Base-by-base conservation (phyloP, 345 rosid genomes). In the Ceriops decandra region DNA sequence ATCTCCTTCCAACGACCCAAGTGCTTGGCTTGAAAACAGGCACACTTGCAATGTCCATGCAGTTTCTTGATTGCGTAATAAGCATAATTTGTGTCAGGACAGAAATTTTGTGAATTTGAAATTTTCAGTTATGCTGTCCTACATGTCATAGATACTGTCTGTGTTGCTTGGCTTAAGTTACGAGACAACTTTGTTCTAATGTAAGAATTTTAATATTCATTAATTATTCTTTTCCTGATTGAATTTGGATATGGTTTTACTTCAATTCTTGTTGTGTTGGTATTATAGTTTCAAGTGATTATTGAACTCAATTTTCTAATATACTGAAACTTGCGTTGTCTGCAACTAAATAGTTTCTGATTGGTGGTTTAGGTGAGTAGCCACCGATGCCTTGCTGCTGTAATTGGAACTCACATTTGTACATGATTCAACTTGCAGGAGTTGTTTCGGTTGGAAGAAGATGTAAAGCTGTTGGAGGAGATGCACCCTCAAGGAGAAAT, bases 401-500 rank as follows among this genome's bases (percentile, higher is more conserved):
- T 57, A 7, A 38, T 60, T 63, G 73, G 54, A 64, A 70, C 66
- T 77, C 71, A 62, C 56, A 54, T 59, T 42, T 31, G 7, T 69
- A 68, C 47, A 13, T 52, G n/a, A 24, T 75, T 76, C 62, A 73
- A 28, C 67, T 63, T 81, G 60, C 85, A 92, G 97, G 99, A 95
- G 72, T 70, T 95, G 81, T 90, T 87, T 72, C 98, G 86, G 68
- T 68, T 92, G 80, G 99, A 95, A 76, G 99, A 95, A 84, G 99
- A 95, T 73, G 98, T 92, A 62, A 92, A 92, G 64, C 91, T 95
- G 79, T 79, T 95, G 63, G 98, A 95, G 79, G 99, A 95, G 83
- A 78, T 88, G 90, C 92, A 92, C 67, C 98, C 99, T 72, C 99
- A 92, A 85, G 99, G 99, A 75, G 99, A 95, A 77, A 70, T 49